phyloP scores from a whole-genome alignment of 495 filamentous ascomycete species.

The Chaetomium tenue region DNA sequence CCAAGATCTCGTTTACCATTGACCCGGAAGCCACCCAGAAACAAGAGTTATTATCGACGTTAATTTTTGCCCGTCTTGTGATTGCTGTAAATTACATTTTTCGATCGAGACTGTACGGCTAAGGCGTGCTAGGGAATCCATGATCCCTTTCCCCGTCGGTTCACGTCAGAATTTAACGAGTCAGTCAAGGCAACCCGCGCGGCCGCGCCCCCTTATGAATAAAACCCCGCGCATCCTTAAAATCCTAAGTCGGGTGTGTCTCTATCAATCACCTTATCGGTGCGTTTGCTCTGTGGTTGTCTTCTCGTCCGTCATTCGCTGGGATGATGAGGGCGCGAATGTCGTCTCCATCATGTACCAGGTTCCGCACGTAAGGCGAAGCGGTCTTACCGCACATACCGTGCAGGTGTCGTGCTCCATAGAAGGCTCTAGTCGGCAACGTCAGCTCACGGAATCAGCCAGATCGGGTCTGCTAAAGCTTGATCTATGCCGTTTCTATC shows the following conservation, averaged over 20 bases:
- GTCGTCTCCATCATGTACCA: not conserved
- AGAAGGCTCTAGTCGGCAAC: not conserved
- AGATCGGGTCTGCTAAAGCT: not conserved
- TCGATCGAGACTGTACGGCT: not conserved
- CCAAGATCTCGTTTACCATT: not conserved
- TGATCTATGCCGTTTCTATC: not conserved
- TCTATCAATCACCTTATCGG: not conserved
- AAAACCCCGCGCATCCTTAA: no score
- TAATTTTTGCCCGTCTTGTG: not conserved
- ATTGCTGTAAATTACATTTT: not conserved
- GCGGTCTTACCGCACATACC: not conserved
- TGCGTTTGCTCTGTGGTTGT: not conserved
- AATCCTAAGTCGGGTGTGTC: not conserved
- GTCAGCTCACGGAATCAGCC: not conserved
- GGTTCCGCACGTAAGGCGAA: slow-evolving; percentile 2
- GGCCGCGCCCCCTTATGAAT: no score
- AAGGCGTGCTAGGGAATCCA: no score
- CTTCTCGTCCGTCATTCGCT: not conserved
- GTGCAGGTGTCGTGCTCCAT: not conserved
- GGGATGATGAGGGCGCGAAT: not conserved
- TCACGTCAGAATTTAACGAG: slow-evolving; percentile 2
- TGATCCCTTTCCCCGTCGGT: no score
- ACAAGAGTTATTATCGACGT: not conserved
- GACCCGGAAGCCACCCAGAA: not conserved
- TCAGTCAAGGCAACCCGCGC: not conserved